Evolutionary conservation across 2,329 filamentous ascomycete genomes (phyloP), one percentile per base, ranked within the genome.

Genomic region (Aulographum hederae): DNA sequence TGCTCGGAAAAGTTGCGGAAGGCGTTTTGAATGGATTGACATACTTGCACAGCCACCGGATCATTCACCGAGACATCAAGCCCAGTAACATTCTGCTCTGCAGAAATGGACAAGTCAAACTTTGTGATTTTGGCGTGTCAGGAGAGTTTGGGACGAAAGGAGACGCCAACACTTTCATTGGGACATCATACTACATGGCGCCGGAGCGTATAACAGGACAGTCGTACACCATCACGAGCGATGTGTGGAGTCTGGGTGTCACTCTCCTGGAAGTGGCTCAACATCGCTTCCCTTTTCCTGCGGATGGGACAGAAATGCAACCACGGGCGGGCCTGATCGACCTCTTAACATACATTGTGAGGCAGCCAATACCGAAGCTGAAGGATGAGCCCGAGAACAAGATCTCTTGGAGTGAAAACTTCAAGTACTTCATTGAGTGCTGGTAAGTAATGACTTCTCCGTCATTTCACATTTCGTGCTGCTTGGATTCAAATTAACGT

Each of bases 391-490:
- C 81, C 1, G 73, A 82, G 19, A 80, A 78, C 42, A 75, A 76
- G 36, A 91, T 98, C 42, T 77, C 76, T 49, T 98, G 89, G 89
- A 92, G 80, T 43, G 80, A 91, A 44, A 92, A 80, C 48, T 95
- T 98, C 58, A 98, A 98, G 54, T 94, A 94, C 53, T 98, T 98
- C 46, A 94, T 98, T 45, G 85, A 94, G 58, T 94, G 85, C 70
- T 95, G 89, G 86, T 95, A 69, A 51, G 81, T 74, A 34, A 13
- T 28, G 18, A 29, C 8, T 28, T n/a, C 13, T 21, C n/a, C n/a
- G n/a, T n/a, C n/a, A n/a, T 8, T n/a, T n/a, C n/a, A n/a, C n/a
- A n/a, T n/a, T n/a, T n/a, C n/a, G n/a, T n/a, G n/a, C n/a, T 30
- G 18, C 13, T 10, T 16, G 8, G 15, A 14, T 29, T 25, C 10